Evolutionary conservation across 179 eudicot species (phyloP), one percentile per base, ranked within the genome.

Genomic region (Actinidia arguta): DNA sequence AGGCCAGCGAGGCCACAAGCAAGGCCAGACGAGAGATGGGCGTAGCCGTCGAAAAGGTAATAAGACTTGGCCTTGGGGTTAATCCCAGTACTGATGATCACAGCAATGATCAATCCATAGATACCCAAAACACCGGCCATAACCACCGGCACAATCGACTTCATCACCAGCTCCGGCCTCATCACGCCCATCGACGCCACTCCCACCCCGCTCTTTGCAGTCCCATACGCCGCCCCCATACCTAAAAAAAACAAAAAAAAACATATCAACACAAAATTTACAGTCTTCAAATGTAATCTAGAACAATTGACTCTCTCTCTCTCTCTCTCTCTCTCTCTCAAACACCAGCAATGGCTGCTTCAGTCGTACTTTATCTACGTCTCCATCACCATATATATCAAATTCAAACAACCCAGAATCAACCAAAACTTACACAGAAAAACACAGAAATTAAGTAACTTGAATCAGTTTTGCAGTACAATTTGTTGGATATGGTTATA

Each of bases 71-170:
- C 95, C 94, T 93, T 94, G 64, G 98, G 98, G 90, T 94, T 94
- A 82, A 94, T 94, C 16, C 97, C 98, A 48, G 98, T 94, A 88
- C 98, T 94, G 47, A 94, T 93, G 64, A 93, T 94, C 36, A 94
- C 98, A 87, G 98, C 98, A 76, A 94, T 94, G 84, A 94, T 94
- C 90, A 94, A 85, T 0, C 97, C 98, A 46, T 94, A 94, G 27
- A 94, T 94, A 88, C 98, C 97, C 89, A 94, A 88, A 27, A 94
- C 98, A 79, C 98, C 98, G 75, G 98, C 98, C 98, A 94, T 94
- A 89, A 94, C 98, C 61, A 94, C 98, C 1, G 98, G 98, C 3
- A 94, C 98, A 17, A 94, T 94, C 54, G 98, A 94, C 85, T 94
- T 94, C 98, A 94, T 94, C 79, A 94, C 98, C 91, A 94, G 78